Evolutionary conservation across 1,139 yeast genomes (phyloP).

Genomic region (Candida pseudoviswanathii): DNA sequence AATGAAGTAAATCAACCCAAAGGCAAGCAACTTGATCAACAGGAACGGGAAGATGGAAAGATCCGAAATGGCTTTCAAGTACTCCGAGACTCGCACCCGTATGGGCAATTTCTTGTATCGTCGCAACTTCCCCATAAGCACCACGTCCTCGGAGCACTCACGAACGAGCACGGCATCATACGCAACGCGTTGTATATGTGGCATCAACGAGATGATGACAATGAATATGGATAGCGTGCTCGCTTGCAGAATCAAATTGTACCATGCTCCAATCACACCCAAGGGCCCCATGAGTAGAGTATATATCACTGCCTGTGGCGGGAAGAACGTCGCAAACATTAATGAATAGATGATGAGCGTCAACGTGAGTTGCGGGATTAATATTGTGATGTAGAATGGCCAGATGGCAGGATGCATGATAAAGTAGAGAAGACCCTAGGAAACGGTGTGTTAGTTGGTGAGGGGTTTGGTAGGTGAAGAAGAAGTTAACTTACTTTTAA

Average conservation of each 20-base stretch:
- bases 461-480: slow-evolving; percentile 8
- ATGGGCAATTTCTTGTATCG: slow-evolving; percentile 28
- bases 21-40: slow-evolving; percentile 28
- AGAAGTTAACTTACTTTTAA: slow-evolving; percentile 22
- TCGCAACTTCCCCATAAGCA: slow-evolving; percentile 47
- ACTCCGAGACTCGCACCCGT: slow-evolving; percentile 26
- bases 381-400: slow-evolving; percentile 49
- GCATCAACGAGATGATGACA: slow-evolving; percentile 54
- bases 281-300: slow-evolving; percentile 56
- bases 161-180: slow-evolving; percentile 60
- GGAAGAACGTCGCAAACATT: slow-evolving; percentile 45
- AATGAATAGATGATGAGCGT: slow-evolving; percentile 42
- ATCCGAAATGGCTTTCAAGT: slow-evolving; percentile 27
- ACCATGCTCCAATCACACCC: slow-evolving; percentile 56
- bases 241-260: slow-evolving; percentile 54
- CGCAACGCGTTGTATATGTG: slow-evolving; percentile 53
- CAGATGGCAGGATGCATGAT: slow-evolving; percentile 48
- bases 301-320: slow-evolving; percentile 49
- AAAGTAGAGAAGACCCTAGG: slow-evolving; percentile 50
- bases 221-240: slow-evolving; percentile 52
- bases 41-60: slow-evolving; percentile 26
- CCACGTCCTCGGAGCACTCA: slow-evolving; percentile 50
- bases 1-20: slow-evolving; percentile 47
- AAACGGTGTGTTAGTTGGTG: slow-evolving; percentile 3
- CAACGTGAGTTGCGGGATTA: slow-evolving; percentile 54